Evolutionary conservation across 495 filamentous ascomycete genomes (phyloP).

Genomic region (Hypoxylon rickii): DNA sequence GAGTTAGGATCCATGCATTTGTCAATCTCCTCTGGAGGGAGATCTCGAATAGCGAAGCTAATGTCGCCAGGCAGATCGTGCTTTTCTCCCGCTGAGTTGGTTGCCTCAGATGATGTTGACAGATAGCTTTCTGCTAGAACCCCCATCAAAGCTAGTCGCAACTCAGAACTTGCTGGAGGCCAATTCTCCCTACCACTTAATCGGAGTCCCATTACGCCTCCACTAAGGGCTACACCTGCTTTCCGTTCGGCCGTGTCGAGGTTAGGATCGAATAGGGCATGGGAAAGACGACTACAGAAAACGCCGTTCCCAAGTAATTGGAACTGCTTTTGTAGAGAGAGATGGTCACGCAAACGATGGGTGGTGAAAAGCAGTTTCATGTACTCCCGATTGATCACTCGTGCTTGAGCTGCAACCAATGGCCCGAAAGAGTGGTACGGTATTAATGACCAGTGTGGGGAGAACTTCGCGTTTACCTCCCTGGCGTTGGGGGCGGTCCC

Average conservation of each 20-base stretch:
- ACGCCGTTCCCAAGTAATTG: slow-evolving; percentile 84
- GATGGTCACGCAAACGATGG: slow-evolving; percentile 73
- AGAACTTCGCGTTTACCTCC: slow-evolving; percentile 47
- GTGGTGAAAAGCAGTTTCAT: slow-evolving; percentile 79
- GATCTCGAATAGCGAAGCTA: slow-evolving; percentile 83
- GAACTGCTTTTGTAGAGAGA: slow-evolving; percentile 76
- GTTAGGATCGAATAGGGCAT: slow-evolving; percentile 87
- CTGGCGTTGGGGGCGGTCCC: not conserved
- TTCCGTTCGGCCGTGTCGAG: slow-evolving; percentile 76
- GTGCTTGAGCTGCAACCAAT: slow-evolving; percentile 72
- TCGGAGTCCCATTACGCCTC: slow-evolving; percentile 78
- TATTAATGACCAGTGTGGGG: slow-evolving; percentile 71
- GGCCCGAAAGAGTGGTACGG: slow-evolving; percentile 78
- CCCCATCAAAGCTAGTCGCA: slow-evolving; percentile 85
- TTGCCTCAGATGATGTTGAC: slow-evolving; percentile 6
- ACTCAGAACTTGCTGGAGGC: slow-evolving; percentile 92
- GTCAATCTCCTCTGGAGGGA: slow-evolving; percentile 74
- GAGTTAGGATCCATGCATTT: slow-evolving; percentile 77
- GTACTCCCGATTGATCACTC: slow-evolving; percentile 74
- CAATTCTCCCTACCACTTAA: slow-evolving; percentile 77
- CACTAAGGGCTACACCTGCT: slow-evolving; percentile 66
- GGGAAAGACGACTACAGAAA: slow-evolving; percentile 75
- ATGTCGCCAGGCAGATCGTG: slow-evolving; percentile 77
- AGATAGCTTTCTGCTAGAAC: slow-evolving; percentile 77
- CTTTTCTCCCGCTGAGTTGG: slow-evolving; percentile 28